Evolutionary conservation across 768 basidiomycete genomes (phyloP), one percentile per base, ranked within the genome.

Genomic region (Gelatoporia subvermispora): DNA sequence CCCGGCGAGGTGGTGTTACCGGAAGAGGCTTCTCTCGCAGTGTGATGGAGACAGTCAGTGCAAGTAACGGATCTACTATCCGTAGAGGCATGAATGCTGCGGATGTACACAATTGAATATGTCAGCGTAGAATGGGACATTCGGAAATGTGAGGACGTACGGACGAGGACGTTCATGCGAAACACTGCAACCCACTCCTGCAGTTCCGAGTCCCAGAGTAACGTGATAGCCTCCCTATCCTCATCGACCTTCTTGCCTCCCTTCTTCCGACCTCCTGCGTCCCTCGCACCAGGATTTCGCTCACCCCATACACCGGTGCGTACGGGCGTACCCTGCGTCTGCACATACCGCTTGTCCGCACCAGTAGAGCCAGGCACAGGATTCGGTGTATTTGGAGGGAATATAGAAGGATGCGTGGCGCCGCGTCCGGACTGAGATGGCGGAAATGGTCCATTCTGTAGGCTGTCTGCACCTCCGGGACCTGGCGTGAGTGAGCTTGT

Each of bases 1-100:
- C 59, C 43, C 64, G 56, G 24, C 70, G 57, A 4, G 65, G 62
- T 5, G 75, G 65, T 2, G 74, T 76, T 11, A 74, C 56, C 13
- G 74, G 65, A 7, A 88, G 62, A 0, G 84, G 78, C 57, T 82
- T 88, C 20, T 94, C 90, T 42, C 93, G 79, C n/a, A 95, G 69
- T 1, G 93, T 96, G n/a, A 83, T 76, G 2, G 88, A 91, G 3
- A 84, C 75, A 0, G 93, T 96, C 23, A 96, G 66, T 58, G 86
- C 92, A 22, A 96, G 75, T 10, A 95, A 65, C 9, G 93, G 93
- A 51, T 93, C 81, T 2, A 70, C 58, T 41, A 85, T 78, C 28
- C 75, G 72, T 15, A 91, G 79, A 25, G 82, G 77, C 23, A 93
- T 66, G 62, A 85, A 93, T 0, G 87, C 91, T 93, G 54, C 5